phyloP scores from a whole-genome alignment of 495 filamentous ascomycete genomes.

The Tuber indicum region DNA sequence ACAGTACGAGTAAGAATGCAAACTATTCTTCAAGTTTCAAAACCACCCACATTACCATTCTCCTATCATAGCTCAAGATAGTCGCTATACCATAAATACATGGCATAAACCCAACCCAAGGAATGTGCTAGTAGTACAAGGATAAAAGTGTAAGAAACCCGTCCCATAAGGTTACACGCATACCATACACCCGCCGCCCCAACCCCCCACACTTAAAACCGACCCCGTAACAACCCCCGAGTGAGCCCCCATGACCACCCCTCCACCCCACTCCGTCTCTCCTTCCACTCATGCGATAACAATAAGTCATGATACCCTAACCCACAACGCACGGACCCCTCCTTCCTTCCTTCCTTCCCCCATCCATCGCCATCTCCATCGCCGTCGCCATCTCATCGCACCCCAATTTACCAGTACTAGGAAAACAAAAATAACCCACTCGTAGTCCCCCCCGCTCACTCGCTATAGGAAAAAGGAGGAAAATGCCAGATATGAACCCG shows the following conservation, averaged over 20 bases:
- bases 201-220: background rate
- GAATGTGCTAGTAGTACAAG: background rate
- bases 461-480: background rate
- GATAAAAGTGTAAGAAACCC: background rate
- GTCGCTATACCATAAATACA: background rate
- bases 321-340: slow-evolving; percentile 10
- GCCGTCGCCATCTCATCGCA: background rate
- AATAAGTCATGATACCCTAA: slow-evolving; percentile 13
- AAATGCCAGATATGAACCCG: background rate
- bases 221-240: slow-evolving; percentile 12
- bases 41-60: background rate
- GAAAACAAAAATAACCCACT: too few species aligned
- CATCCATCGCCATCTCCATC: background rate
- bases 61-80: background rate
- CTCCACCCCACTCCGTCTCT: background rate
- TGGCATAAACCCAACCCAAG: background rate
- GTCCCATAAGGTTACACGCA: background rate
- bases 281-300: background rate
- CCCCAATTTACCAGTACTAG: background rate
- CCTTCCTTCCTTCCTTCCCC: background rate
- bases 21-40: background rate
- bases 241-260: slow-evolving; percentile 26
- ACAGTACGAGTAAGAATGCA: background rate
- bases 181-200: background rate
- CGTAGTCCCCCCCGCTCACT: background rate